These are phyloP conservation scores for Cyathus pygmaeus DNA, from an alignment of 1,284 basidiomycete genomes.

Conservation along the genomic window DNA sequence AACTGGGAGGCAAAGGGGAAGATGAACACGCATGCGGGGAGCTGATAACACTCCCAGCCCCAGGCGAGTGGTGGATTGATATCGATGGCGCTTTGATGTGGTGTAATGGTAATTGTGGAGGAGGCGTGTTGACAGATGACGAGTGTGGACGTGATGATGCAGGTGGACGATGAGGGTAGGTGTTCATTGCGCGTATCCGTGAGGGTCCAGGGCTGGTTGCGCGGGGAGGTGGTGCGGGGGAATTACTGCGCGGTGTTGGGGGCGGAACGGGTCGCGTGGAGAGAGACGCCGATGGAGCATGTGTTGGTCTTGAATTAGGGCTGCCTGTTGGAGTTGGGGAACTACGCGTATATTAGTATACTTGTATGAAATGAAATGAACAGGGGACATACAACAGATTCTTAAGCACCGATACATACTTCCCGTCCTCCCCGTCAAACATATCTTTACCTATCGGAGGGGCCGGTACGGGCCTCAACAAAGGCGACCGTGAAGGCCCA, in stretches of 20 bases:
- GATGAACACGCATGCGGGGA: conserved; percentile 6
- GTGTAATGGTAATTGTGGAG: no score
- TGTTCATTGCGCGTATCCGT: no score
- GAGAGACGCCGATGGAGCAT: background rate
- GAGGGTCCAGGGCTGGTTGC: no score
- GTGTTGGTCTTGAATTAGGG: conserved; percentile 4
- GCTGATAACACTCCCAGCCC: conserved; percentile 17
- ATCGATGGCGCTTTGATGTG: no score
- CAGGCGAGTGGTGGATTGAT: no score
- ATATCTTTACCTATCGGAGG: background rate
- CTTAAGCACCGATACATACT: conserved; percentile 55
- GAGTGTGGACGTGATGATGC: no score
- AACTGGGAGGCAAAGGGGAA: conserved; percentile 7
- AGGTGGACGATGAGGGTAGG: background rate
- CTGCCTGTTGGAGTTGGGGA: conserved; percentile 2
- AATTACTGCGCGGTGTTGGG: background rate
- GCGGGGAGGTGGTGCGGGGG: no score
- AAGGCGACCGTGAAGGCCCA: conserved; percentile 59
- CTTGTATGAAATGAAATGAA: conserved; percentile 8
- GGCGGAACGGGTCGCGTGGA: background rate
- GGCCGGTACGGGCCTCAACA: conserved; percentile 48
- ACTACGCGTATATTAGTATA: background rate
- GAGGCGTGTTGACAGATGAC: no score
- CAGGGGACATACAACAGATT: conserved; percentile 64
- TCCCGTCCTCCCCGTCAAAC: conserved; percentile 32